Percentiles rank a stretch among this genome's conserved stretches.
Evolutionary conservation across 2,329 filamentous ascomycete genomes (phyloP).

Genomic region (Thielaviopsis ethacetica): DNA sequence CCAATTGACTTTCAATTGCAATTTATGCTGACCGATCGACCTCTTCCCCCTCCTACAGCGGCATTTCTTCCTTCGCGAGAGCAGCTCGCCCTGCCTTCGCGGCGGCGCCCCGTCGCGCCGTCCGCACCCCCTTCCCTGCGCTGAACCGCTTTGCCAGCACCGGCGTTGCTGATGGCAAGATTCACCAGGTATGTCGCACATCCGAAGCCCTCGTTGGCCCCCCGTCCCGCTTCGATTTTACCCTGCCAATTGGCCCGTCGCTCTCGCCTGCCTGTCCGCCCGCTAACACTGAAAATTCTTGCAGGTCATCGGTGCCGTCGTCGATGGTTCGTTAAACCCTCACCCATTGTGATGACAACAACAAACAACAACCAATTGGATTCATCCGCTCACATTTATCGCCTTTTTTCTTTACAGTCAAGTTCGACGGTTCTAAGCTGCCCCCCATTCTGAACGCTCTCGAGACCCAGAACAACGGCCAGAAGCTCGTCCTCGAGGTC

Average conservation of each 20-base stretch:
- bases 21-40: conserved; percentile 22
- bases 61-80: conserved; percentile 48
- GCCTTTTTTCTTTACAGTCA: conserved; percentile 44
- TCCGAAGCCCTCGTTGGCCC: not conserved
- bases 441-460: conserved; percentile 96
- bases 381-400: conserved; percentile 8
- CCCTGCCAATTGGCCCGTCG: not conserved
- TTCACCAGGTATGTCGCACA: conserved; percentile 41
- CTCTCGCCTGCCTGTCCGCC: conserved; percentile 1
- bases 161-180: conserved; percentile 46
- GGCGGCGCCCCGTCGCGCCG: conserved; percentile 38
- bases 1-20: conserved; percentile 28
- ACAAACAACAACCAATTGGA: conserved; percentile 1
- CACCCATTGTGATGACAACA: not conserved
- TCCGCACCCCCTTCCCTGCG: conserved; percentile 36
- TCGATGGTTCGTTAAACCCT: conserved; percentile 60
- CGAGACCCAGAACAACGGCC: conserved; percentile 74
- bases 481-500: conserved; percentile 94
- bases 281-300: conserved; percentile 40
- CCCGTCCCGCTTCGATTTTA: not conserved
- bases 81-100: conserved; percentile 44
- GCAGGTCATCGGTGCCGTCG: conserved; percentile 96
- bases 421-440: conserved; percentile 88
- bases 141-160: conserved; percentile 44
- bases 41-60: conserved; percentile 31